These are phyloP conservation scores for Ophiostoma ips DNA, from an alignment of 2,329 filamentous ascomycete species.

Conservation along the genomic window DNA sequence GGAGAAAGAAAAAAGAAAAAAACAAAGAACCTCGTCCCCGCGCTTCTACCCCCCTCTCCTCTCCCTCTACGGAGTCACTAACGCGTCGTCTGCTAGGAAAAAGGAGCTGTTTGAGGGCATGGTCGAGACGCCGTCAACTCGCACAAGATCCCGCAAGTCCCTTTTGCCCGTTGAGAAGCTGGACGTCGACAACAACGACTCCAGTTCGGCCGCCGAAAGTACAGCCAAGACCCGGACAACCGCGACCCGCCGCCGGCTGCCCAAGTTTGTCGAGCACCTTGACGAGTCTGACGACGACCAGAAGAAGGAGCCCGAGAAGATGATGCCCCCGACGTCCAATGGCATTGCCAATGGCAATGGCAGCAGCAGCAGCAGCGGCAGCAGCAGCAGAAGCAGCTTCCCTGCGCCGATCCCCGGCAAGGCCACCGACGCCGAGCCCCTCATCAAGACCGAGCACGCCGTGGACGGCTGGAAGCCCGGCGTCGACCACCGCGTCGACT, in stretches of 20 bases:
- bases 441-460: slow-evolving; percentile 19
- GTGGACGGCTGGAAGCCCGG: slow-evolving; percentile 46
- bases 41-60: neutral
- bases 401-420: slow-evolving; percentile 19
- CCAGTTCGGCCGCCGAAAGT: slow-evolving; percentile 32
- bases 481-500: slow-evolving; percentile 48
- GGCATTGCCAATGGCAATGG: too few species aligned
- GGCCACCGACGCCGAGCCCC: slow-evolving; percentile 8
- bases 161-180: slow-evolving; percentile 28
- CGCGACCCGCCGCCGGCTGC: slow-evolving; percentile 30
- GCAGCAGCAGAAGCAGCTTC: slow-evolving; percentile 15
- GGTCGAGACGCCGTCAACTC: slow-evolving; percentile 41
- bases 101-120: slow-evolving; percentile 48
- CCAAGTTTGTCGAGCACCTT: slow-evolving; percentile 37
- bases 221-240: neutral
- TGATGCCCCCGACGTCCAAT: too few species aligned
- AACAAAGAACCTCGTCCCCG: neutral
- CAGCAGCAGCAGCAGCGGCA: neutral
- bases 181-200: slow-evolving; percentile 36
- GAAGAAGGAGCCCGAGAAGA: slow-evolving; percentile 1
- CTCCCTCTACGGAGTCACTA: neutral
- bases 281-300: slow-evolving; percentile 29
- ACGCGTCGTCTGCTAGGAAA: slow-evolving; percentile 31
- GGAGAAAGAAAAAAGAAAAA: neutral
- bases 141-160: slow-evolving; percentile 35